Percentiles rank a stretch among this genome's conserved stretches.
Evolutionary conservation across 2,329 filamentous ascomycete genomes (phyloP).

Genomic region (Fusarium coffeatum): DNA sequence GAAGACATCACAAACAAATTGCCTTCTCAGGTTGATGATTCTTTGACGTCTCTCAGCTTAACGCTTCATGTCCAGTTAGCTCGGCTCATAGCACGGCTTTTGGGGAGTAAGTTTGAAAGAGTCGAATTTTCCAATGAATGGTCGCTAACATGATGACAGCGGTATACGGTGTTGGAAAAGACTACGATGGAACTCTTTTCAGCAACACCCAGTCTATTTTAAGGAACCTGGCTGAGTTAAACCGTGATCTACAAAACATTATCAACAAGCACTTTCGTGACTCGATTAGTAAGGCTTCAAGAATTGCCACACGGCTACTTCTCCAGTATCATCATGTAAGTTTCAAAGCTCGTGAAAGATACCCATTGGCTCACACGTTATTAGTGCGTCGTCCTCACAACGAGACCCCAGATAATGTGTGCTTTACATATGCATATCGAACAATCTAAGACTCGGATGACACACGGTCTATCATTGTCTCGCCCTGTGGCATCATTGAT

Average conservation of each 20-base stretch:
- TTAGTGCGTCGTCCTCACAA: constrained; percentile 48
- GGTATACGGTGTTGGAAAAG: constrained; percentile 46
- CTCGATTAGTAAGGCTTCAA: constrained; percentile 47
- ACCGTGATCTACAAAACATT: constrained; percentile 43
- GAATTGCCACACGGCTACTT: constrained; percentile 43
- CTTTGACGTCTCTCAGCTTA: constrained; percentile 42
- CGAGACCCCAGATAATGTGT: constrained; percentile 49
- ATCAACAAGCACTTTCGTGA: constrained; percentile 47
- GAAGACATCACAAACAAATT: constrained; percentile 48
- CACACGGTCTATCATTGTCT: constrained; percentile 35
- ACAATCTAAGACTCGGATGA: constrained; percentile 37
- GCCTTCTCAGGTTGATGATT: constrained; percentile 46
- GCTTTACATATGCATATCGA: constrained; percentile 50
- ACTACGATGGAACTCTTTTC: constrained; percentile 46
- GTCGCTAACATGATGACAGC: constrained; percentile 10
- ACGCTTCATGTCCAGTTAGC: constrained; percentile 46
- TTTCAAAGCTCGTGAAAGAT: rapidly evolving
- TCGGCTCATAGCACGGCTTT: constrained; percentile 40
- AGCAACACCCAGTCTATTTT: constrained; percentile 47
- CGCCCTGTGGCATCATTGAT: constrained; percentile 46
- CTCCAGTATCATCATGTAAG: constrained; percentile 46
- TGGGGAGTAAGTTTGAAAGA: constrained; percentile 22
- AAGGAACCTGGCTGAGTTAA: constrained; percentile 43
- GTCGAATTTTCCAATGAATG: rapidly evolving
- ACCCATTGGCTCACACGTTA: not conserved